phyloP scores from a whole-genome alignment of 164 flowering plant genomes.

The Stephania yunnanensis region DNA sequence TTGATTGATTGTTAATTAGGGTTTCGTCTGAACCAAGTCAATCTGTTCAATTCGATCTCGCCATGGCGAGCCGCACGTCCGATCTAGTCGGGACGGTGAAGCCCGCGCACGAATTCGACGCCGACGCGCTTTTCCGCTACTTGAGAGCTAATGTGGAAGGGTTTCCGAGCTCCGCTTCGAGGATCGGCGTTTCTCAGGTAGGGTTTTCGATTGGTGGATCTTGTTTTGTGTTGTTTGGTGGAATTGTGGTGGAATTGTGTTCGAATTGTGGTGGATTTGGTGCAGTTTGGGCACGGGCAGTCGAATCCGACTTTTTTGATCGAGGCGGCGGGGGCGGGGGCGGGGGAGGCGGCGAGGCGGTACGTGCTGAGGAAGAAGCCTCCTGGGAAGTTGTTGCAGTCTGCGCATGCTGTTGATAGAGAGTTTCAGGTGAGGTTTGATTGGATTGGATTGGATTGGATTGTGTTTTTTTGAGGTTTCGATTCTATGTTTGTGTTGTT shows the following conservation, averaged over 20 bases:
- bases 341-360: slow-evolving; percentile 34
- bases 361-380: slow-evolving; percentile 97
- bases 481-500: neutral
- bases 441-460: neutral
- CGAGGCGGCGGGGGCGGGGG: slow-evolving; percentile 41
- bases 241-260: neutral
- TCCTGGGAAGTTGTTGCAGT: slow-evolving; percentile 63
- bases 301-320: slow-evolving; percentile 88
- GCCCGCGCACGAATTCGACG: slow-evolving; percentile 41
- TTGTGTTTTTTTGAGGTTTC: too few relatives aligned
- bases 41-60: neutral
- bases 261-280: neutral
- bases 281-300: slow-evolving; percentile 94
- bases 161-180: slow-evolving; percentile 51
- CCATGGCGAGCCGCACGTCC: slow-evolving; percentile 56
- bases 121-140: slow-evolving; percentile 50
- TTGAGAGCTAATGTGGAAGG: slow-evolving; percentile 48
- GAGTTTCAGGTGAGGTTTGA: slow-evolving; percentile 55
- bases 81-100: slow-evolving; percentile 43
- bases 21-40: too few relatives aligned
- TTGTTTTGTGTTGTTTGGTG: neutral
- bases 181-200: slow-evolving; percentile 58
- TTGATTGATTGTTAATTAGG: too few relatives aligned
- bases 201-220: neutral
- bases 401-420: slow-evolving; percentile 95